Base-by-base conservation (phyloP, 176 grass and related monocot species). In the Alopecurus myosuroides region DNA sequence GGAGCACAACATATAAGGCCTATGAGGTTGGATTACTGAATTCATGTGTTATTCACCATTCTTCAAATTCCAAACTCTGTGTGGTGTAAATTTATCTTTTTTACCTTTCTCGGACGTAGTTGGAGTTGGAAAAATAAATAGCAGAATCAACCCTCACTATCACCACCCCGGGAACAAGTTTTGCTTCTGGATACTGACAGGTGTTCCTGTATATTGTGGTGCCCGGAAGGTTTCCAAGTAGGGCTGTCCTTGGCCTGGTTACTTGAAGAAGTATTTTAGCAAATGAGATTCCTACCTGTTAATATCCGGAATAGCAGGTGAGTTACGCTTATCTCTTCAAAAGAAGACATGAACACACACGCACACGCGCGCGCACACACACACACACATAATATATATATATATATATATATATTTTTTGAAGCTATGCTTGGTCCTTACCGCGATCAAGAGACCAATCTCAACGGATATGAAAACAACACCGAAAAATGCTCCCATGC, bases 181-280 rank as follows among this genome's bases (percentile, higher is more conserved):
- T 96, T 85, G 93, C 97, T 46, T 96, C 91, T 13, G 97, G 97
- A 52, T 98, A 98, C 25, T 98, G 97, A 61, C 92, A 82, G 1
- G 86, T 90, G 74, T 98, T 98, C 81, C 93, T 86, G 79, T 99
- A 99, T 81, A 99, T 68, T 14, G 49, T 88, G 51, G 97, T 99
- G 29, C 93, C 83, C 31, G 93, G 91, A 84, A 99, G 87, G 85
- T 99, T 94, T 44, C 97, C 97, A n/a, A 96, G 91, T 44, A 99
- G 78, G 39, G 46, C 89, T 3, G 93, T 96, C 74, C 93, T 93
- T 87, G 97, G 97, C 46, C 97, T 90, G 79, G 97, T 99, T 61
- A 95, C 97, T 99, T 99, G 97, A 67, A 98, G 86, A 66, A 99
- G 93, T 82, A 99, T 96, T 85, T 99, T 99, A 6, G 93, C 91